A percentile compares a stretch with the other conserved stretches of the same genome.
These are phyloP conservation scores for Lasiodiplodia citricola DNA, from an alignment of 2,329 filamentous ascomycete species.

Conservation along the genomic window DNA sequence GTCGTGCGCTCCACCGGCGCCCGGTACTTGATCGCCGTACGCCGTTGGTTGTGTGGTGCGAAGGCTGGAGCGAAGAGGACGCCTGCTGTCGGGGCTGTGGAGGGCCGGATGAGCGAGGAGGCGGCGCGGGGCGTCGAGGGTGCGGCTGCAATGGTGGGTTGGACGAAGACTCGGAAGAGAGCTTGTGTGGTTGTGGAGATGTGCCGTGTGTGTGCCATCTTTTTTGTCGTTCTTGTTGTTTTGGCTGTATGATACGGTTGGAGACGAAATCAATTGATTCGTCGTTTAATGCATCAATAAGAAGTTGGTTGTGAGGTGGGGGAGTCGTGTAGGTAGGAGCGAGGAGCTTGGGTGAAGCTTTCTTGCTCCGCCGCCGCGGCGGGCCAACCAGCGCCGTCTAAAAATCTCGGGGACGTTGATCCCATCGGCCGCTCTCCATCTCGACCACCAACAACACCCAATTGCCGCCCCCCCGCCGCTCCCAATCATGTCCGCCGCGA, in stretches of 20 bases:
- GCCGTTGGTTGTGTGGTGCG: conserved; percentile 17
- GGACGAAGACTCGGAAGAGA: conserved; percentile 52
- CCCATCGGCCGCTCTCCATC: conserved; percentile 6
- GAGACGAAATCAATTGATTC: neutral
- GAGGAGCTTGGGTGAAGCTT: conserved; percentile 16
- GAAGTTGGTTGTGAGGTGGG: neutral
- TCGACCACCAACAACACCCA: conserved; percentile 26
- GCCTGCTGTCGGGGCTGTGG: neutral
- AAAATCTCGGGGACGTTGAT: conserved; percentile 24
- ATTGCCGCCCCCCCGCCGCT: conserved; percentile 24
- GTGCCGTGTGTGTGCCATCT: conserved; percentile 31
- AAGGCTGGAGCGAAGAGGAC: conserved; percentile 7
- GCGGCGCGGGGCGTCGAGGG: conserved; percentile 30
- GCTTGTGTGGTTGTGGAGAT: conserved; percentile 45
- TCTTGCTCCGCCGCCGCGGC: conserved; percentile 11
- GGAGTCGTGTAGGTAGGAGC: neutral
- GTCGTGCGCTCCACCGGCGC: conserved; percentile 44
- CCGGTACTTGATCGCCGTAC: conserved; percentile 37
- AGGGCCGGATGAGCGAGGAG: conserved; percentile 26
- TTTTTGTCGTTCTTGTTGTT: neutral
- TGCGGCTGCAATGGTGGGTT: conserved; percentile 1
- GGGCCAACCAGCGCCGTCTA: neutral
- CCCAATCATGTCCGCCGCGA: conserved; percentile 41
- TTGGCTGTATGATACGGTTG: neutral
- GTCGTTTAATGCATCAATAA: neutral